These are phyloP conservation scores for Rubia peregrina DNA, from an alignment of 305 asterid species.

Conservation along the genomic window DNA sequence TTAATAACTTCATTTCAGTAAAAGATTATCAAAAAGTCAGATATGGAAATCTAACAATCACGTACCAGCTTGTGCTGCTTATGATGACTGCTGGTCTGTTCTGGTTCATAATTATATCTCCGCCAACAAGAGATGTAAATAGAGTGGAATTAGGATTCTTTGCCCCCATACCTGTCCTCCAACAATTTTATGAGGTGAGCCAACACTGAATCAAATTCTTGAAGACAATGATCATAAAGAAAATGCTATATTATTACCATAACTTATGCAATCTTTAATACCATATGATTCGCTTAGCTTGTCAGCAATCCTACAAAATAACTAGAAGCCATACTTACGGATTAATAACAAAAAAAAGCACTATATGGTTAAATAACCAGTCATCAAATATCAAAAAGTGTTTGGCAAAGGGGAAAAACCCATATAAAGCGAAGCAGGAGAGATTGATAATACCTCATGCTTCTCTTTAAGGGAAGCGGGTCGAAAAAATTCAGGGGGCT, in stretches of 20 bases:
- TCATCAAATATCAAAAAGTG: background rate
- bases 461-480: slow-evolving; percentile 73
- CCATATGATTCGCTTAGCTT: slow-evolving; percentile 53
- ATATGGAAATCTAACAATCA: slow-evolving; percentile 9
- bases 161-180: slow-evolving; percentile 31
- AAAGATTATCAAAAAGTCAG: background rate
- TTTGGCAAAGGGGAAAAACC: background rate
- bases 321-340: slow-evolving; percentile 38
- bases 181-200: slow-evolving; percentile 28
- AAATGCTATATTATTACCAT: slow-evolving; percentile 39
- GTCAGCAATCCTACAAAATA: slow-evolving; percentile 71
- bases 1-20: background rate
- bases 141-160: slow-evolving; percentile 45
- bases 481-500: slow-evolving; percentile 87
- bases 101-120: slow-evolving; percentile 50
- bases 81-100: slow-evolving; percentile 86
- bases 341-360: slow-evolving; percentile 25
- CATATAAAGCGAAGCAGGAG: background rate
- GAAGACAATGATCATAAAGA: slow-evolving; percentile 12
- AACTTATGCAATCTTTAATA: slow-evolving; percentile 62
- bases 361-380: slow-evolving; percentile 17
- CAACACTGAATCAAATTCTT: slow-evolving; percentile 17
- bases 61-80: slow-evolving; percentile 96
- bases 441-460: slow-evolving; percentile 55
- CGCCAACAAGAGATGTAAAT: slow-evolving; percentile 52